phyloP scores from a whole-genome alignment of 2,329 filamentous ascomycete genomes.

The Calonectria ilicicola region DNA sequence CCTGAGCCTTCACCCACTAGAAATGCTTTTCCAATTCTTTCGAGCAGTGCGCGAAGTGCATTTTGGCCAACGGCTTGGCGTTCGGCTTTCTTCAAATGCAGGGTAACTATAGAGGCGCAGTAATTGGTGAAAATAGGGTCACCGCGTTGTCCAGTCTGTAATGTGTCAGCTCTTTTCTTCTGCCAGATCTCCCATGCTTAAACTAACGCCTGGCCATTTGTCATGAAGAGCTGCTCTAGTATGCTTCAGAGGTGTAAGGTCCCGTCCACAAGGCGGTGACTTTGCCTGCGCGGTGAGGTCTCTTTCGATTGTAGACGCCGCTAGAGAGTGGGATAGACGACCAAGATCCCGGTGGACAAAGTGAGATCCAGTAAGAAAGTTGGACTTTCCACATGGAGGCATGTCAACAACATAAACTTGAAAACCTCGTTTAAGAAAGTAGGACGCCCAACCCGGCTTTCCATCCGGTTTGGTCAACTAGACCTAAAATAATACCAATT shows the following conservation, averaged over 20 bases:
- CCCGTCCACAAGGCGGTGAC: not conserved
- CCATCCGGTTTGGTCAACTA: slow-evolving; percentile 62
- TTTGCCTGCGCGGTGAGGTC: slow-evolving; percentile 48
- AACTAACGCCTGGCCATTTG: slow-evolving; percentile 54
- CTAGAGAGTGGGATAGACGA: slow-evolving; percentile 27
- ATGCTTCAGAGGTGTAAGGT: slow-evolving; percentile 24
- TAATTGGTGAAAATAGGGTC: slow-evolving; percentile 63
- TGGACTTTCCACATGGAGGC: slow-evolving; percentile 53
- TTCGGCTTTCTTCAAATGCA: slow-evolving; percentile 41
- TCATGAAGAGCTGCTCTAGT: slow-evolving; percentile 45
- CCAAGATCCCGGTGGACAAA: slow-evolving; percentile 38
- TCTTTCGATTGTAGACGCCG: slow-evolving; percentile 39
- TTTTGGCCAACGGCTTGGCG: slow-evolving; percentile 47
- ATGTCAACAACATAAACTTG: slow-evolving; percentile 58
- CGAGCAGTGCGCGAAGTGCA: slow-evolving; percentile 56
- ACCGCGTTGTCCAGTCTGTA: slow-evolving; percentile 50
- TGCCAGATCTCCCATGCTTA: not conserved
- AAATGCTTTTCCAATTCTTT: slow-evolving; percentile 54
- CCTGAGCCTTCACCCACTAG: slow-evolving; percentile 65
- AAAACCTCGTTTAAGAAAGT: slow-evolving; percentile 56
- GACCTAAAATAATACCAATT: slow-evolving; percentile 38
- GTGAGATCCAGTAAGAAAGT: slow-evolving; percentile 34
- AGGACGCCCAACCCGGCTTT: slow-evolving; percentile 58
- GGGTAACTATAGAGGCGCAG: slow-evolving; percentile 56
- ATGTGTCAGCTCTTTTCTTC: not conserved